Evolutionary conservation across 1,284 basidiomycete species (phyloP).

Genomic region (Gomphus bonarii): DNA sequence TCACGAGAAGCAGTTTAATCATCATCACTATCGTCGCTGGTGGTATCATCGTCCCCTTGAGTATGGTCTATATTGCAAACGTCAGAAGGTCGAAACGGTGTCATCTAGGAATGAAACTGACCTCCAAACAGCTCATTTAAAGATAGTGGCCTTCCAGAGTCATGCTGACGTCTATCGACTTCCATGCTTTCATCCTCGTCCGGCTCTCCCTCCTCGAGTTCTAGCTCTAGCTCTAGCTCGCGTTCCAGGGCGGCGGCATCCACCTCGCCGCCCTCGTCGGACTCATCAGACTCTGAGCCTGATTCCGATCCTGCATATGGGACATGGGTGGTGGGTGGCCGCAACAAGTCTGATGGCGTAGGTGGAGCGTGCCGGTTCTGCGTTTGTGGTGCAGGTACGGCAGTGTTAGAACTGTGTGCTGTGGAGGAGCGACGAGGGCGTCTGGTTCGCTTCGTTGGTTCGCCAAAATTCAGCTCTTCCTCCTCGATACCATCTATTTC

Average conservation of each 20-base stretch:
- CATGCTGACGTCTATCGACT: slow-evolving; percentile 24
- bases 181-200: slow-evolving; percentile 11
- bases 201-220: not conserved
- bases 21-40: slow-evolving; percentile 57
- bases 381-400: not conserved
- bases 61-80: not conserved
- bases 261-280: slow-evolving; percentile 6
- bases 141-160: slow-evolving; percentile 33
- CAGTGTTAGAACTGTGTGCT: slow-evolving; percentile 15
- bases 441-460: slow-evolving; percentile 18
- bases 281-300: slow-evolving; percentile 6
- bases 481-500: slow-evolving; percentile 27
- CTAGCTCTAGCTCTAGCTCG: slow-evolving; percentile 19
- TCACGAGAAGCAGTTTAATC: slow-evolving; percentile 26
- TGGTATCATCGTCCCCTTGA: slow-evolving; percentile 38
- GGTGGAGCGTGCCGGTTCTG: slow-evolving; percentile 6
- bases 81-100: not conserved
- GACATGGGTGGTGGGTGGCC: not conserved
- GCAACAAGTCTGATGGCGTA: slow-evolving; percentile 8
- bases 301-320: slow-evolving; percentile 1
- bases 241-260: slow-evolving; percentile 28
- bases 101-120: not conserved
- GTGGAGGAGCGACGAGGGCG: slow-evolving; percentile 27
- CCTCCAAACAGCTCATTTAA: slow-evolving; percentile 39
- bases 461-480: slow-evolving; percentile 29